Evolutionary conservation across 208 protist species (phyloP).

Genomic region (Leishmania turanica): DNA sequence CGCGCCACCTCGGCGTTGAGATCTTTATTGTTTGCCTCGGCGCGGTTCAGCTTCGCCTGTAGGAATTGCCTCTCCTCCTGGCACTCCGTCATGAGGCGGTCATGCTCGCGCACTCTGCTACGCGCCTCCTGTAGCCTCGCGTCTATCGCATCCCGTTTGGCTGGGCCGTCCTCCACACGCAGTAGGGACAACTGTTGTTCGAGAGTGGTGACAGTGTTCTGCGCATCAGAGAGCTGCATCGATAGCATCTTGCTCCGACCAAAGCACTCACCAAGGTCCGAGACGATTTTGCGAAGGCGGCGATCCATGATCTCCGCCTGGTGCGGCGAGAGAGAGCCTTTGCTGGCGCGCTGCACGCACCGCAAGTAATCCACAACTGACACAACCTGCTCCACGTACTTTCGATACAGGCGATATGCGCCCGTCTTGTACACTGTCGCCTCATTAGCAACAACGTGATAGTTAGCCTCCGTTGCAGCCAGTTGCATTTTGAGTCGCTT

Average conservation of each 20-base stretch:
- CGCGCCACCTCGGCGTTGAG: slow-evolving; percentile 73
- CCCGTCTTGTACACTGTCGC: slow-evolving; percentile 81
- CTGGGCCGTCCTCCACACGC: slow-evolving; percentile 26
- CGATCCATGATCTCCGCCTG: slow-evolving; percentile 73
- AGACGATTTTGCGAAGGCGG: slow-evolving; percentile 47
- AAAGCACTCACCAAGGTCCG: slow-evolving; percentile 45
- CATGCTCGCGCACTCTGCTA: slow-evolving; percentile 50
- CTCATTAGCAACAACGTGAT: slow-evolving; percentile 86
- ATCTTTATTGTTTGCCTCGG: slow-evolving; percentile 61
- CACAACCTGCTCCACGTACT: slow-evolving; percentile 78
- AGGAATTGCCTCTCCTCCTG: slow-evolving; percentile 64
- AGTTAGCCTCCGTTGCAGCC: slow-evolving; percentile 84
- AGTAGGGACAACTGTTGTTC: slow-evolving; percentile 65
- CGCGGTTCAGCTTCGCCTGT: slow-evolving; percentile 54
- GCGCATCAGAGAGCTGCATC: slow-evolving; percentile 59
- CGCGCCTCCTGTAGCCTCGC: slow-evolving; percentile 48
- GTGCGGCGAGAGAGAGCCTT: slow-evolving; percentile 67
- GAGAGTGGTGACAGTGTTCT: slow-evolving; percentile 49
- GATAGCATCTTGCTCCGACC: slow-evolving; percentile 44
- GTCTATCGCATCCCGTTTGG: slow-evolving; percentile 52
- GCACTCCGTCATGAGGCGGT: slow-evolving; percentile 57
- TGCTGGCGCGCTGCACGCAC: slow-evolving; percentile 57
- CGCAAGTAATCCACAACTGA: slow-evolving; percentile 82
- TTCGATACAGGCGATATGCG: slow-evolving; percentile 83
- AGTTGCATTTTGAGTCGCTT: slow-evolving; percentile 78